Evolutionary conservation across 495 filamentous ascomycete genomes (phyloP), one percentile per base, ranked within the genome.

Genomic region (Cenococcum geophilum): DNA sequence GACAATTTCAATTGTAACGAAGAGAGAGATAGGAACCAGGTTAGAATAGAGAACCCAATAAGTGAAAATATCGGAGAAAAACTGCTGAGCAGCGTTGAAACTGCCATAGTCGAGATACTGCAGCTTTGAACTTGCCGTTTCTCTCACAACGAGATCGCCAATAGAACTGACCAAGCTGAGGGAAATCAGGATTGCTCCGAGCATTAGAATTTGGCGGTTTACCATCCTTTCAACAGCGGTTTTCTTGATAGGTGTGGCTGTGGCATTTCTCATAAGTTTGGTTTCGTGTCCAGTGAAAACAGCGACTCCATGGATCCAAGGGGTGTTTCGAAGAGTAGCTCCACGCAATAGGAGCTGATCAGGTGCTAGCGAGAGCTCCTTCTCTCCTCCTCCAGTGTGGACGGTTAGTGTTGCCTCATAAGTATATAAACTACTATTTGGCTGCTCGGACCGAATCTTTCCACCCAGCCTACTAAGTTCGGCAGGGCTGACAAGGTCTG

Each of bases 11-110:
- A 98, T 85, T 0, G 95, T 98, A 66, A 98, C 95, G 74, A 98
- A 98, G 5, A 98, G 85, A 37, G 91, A 96, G 71, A 98, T 97
- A 14, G 93, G 93, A 58, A 98, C 92, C 57, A 98, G 76, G 61
- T 96, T 91, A 10, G 93, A 97, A 72, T 96, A 98, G n/a, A 98
- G 78, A 10, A 97, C 92, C 93, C 93, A 98, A 72, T 96, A 97
- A 5, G 93, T 98, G 72, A 96, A 88, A 58, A 98, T 88, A 73
- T 98, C 95, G 66, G 88, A 86, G 73, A 96, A 87, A 72, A 98
- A 97, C 68, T 92, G 88, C 61, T 82, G 82, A 1, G 86, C 89
- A 14, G 83, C 76, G 35, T 83, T 82, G 50, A 58, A 76, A 56
- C 67, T 70, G 49, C 82, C 80, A 63, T 90, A 82, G 58, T 83